Evolutionary conservation across 2,329 filamentous ascomycete species (phyloP).

Genomic region (Cladobotryum protrusum): DNA sequence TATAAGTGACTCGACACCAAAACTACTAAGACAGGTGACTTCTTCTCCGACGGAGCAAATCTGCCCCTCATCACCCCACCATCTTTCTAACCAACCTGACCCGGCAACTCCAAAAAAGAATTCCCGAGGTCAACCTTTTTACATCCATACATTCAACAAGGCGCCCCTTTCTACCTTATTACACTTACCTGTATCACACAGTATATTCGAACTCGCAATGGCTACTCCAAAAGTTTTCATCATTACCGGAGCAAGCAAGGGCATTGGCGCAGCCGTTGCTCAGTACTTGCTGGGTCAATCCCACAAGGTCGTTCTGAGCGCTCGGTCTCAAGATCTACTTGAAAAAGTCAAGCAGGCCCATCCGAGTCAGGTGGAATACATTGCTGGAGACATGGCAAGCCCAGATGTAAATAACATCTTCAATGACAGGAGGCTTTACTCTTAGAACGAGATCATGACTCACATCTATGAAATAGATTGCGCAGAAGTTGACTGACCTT

Average conservation of each 20-base stretch:
- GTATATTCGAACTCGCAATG: no score
- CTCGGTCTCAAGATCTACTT: slow-evolving; percentile 45
- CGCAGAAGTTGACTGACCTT: slow-evolving; percentile 55
- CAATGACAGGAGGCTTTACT: background rate
- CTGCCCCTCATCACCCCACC: background rate
- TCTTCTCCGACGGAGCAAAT: no score
- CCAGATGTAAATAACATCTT: slow-evolving; percentile 37
- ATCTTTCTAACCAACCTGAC: background rate
- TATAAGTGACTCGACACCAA: no score
- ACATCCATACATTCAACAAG: background rate
- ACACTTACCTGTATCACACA: background rate
- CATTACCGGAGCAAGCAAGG: slow-evolving; percentile 59
- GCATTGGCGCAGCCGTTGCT: slow-evolving; percentile 53
- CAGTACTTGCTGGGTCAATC: slow-evolving; percentile 44
- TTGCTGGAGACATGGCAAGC: slow-evolving; percentile 51
- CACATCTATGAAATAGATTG: slow-evolving; percentile 36
- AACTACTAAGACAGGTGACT: no score
- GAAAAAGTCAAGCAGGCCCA: slow-evolving; percentile 45
- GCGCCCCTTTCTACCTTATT: background rate
- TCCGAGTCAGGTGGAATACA: slow-evolving; percentile 47
- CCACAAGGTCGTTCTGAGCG: slow-evolving; percentile 55
- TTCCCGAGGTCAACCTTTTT: background rate
- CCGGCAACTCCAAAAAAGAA: background rate
- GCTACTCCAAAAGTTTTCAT: slow-evolving; percentile 56
- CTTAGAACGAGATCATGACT: background rate